phyloP scores from a whole-genome alignment of 148 eudicot genomes.

The Polygonum aviculare region DNA sequence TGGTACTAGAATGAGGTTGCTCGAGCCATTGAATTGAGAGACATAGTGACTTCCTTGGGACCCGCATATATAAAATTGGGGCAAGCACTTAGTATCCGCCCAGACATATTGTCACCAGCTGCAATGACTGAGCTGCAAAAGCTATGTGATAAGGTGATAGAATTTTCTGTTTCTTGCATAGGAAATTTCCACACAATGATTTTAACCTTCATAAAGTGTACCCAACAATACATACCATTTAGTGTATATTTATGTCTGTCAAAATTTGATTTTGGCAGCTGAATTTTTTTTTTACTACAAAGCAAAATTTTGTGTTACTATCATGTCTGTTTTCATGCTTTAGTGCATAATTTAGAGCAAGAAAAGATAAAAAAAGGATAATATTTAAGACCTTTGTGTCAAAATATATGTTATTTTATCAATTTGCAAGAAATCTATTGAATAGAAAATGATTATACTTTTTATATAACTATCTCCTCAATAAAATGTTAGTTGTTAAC shows the following conservation, averaged over 20 bases:
- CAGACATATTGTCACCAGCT: slow-evolving; percentile 88
- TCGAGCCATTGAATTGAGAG: slow-evolving; percentile 95
- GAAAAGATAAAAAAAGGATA: too few relatives aligned
- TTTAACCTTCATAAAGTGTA: background rate
- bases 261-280: background rate
- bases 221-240: background rate
- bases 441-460: too few relatives aligned
- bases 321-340: background rate
- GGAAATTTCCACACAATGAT: background rate
- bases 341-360: background rate
- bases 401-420: background rate
- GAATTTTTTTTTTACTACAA: background rate
- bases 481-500: too few relatives aligned
- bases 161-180: background rate
- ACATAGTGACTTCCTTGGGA: slow-evolving; percentile 96
- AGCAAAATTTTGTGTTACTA: background rate
- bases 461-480: too few relatives aligned
- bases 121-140: slow-evolving; percentile 97
- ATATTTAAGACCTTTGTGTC: background rate
- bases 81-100: slow-evolving; percentile 98
- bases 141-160: slow-evolving; percentile 90
- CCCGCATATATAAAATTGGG: slow-evolving; percentile 99
- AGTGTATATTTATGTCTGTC: background rate
- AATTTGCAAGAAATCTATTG: background rate
- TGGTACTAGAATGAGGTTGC: slow-evolving; percentile 78